A percentile compares a stretch with the other conserved stretches of the same genome.
These are phyloP conservation scores for Glycine soja DNA, from an alignment of 306 rosid genomes.

Conservation along the genomic window DNA sequence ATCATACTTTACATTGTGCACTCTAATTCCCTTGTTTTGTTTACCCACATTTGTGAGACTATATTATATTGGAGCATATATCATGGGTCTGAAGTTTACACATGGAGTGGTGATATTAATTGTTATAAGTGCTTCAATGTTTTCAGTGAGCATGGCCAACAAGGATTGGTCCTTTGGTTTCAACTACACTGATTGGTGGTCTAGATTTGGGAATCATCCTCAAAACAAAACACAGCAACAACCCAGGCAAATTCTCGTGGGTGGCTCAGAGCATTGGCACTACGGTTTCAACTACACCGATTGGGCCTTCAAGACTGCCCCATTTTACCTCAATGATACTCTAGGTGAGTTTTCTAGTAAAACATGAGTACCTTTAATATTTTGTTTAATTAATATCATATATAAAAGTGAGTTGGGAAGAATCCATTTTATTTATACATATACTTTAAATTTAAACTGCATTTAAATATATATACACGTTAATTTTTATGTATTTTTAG, in stretches of 20 bases:
- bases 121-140: slow-evolving; percentile 38
- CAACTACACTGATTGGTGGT: slow-evolving; percentile 26
- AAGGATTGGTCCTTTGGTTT: slow-evolving; percentile 55
- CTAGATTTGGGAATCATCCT: slow-evolving; percentile 32
- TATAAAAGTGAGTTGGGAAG: too few species aligned
- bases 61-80: too few species aligned
- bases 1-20: not conserved
- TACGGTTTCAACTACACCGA: slow-evolving; percentile 51
- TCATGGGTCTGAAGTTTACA: slow-evolving; percentile 42
- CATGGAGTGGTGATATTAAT: slow-evolving; percentile 4
- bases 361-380: too few species aligned
- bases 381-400: too few species aligned
- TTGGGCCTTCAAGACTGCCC: slow-evolving; percentile 54
- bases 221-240: slow-evolving; percentile 43
- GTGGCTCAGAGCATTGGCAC: slow-evolving; percentile 62
- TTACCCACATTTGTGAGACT: not conserved
- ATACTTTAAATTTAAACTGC: too few species aligned
- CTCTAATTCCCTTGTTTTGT: not conserved
- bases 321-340: slow-evolving; percentile 61
- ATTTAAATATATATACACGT: too few species aligned
- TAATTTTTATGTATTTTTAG: too few species aligned
- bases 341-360: slow-evolving; percentile 53
- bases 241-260: slow-evolving; percentile 55
- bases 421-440: too few species aligned
- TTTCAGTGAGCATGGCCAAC: slow-evolving; percentile 49